Conservation (phyloP, 2,329 filamentous ascomycete genomes). For the Alternaria panax region DNA sequence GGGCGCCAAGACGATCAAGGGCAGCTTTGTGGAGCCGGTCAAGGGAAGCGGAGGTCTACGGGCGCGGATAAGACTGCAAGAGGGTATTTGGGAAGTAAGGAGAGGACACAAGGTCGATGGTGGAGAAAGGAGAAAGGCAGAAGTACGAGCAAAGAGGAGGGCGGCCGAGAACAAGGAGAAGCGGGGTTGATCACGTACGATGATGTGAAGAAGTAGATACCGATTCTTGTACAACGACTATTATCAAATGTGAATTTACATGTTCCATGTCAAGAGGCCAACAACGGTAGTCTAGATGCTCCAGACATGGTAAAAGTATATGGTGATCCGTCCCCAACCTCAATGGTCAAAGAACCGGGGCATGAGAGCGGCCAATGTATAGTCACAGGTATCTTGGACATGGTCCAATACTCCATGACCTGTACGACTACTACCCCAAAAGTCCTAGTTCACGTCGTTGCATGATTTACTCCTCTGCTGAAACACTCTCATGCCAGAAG, state of each 20-base stretch:
- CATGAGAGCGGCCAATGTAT: too few species aligned
- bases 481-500: too few species aligned
- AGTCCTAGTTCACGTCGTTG: neutral
- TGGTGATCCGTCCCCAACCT: neutral
- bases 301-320: neutral
- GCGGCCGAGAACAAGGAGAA: slow-evolving; percentile 79
- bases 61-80: slow-evolving; percentile 73
- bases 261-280: neutral
- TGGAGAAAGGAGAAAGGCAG: slow-evolving; percentile 86
- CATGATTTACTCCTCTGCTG: too few species aligned
- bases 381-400: too few species aligned
- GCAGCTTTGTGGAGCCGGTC: slow-evolving; percentile 75
- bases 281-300: neutral
- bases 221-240: slow-evolving; percentile 9
- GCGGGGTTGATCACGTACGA: slow-evolving; percentile 41
- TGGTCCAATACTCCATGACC: too few species aligned
- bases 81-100: slow-evolving; percentile 92
- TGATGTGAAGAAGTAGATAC: neutral
- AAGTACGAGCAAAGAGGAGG: slow-evolving; percentile 86
- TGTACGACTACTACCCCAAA: neutral
- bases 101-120: slow-evolving; percentile 93
- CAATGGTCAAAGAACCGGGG: neutral
- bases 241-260: neutral
- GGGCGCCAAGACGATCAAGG: slow-evolving; percentile 73
- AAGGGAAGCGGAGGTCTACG: slow-evolving; percentile 67